These are phyloP conservation scores for Magnolia sinica DNA, from an alignment of 164 flowering plant genomes.

Conservation along the genomic window DNA sequence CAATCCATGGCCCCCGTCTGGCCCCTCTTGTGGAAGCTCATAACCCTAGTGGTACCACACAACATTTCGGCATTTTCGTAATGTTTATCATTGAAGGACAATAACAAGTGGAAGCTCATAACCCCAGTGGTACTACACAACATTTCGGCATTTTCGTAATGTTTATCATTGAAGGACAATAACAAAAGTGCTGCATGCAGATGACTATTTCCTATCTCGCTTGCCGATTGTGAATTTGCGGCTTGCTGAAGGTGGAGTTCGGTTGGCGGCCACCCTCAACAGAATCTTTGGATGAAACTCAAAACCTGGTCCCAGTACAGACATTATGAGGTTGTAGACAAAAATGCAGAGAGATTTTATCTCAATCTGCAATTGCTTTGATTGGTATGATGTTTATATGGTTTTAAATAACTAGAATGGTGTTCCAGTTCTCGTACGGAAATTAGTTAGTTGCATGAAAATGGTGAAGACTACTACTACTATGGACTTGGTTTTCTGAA, in stretches of 20 bases:
- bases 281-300: conserved; percentile 51
- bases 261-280: conserved; percentile 82
- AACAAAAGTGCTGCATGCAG: conserved; percentile 34
- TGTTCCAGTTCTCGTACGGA: background rate
- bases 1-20: background rate
- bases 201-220: conserved; percentile 72
- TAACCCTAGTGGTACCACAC: too few relatives aligned
- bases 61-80: too few relatives aligned
- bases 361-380: background rate
- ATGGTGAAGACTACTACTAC: background rate
- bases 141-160: too few relatives aligned
- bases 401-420: background rate
- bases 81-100: background rate
- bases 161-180: background rate
- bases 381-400: background rate
- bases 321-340: background rate
- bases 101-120: background rate
- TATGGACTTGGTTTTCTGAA: background rate
- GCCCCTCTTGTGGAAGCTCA: background rate
- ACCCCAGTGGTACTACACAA: too few relatives aligned
- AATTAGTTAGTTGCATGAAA: background rate
- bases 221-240: conserved; percentile 48
- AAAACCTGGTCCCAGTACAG: background rate
- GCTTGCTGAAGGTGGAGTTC: conserved; percentile 78
- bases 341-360: background rate